These are phyloP conservation scores for Biscogniauxia mediterranea DNA, from an alignment of 2,329 filamentous ascomycete genomes.

Conservation along the genomic window DNA sequence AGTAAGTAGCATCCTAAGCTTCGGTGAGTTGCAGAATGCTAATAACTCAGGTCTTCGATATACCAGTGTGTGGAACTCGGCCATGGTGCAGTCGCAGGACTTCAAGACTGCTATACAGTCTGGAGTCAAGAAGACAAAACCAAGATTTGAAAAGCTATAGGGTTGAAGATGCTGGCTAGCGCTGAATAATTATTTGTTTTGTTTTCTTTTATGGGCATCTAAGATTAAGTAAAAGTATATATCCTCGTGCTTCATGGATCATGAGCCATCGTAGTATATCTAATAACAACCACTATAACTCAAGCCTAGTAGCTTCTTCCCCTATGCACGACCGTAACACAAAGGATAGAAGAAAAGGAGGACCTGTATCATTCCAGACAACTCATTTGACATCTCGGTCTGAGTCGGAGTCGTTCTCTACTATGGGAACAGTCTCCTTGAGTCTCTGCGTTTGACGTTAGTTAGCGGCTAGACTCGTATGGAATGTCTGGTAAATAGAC, in stretches of 20 bases:
- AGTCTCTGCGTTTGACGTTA: conserved; percentile 38
- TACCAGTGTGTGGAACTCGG: conserved; percentile 84
- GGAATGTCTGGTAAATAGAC: conserved; percentile 1
- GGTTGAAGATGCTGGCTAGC: neutral
- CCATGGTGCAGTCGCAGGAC: conserved; percentile 78
- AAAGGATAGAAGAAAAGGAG: neutral
- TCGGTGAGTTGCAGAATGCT: conserved; percentile 12
- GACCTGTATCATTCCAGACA: neutral
- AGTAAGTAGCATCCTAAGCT: conserved; percentile 47
- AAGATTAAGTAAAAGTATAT: neutral
- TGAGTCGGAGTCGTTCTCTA: conserved; percentile 51
- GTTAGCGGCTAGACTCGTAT: conserved; percentile 15
- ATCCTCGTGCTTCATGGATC: neutral
- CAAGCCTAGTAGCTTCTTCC: too few relatives aligned
- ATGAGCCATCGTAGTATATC: neutral
- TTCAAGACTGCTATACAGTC: conserved; percentile 71
- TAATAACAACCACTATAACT: neutral
- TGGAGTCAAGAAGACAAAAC: conserved; percentile 73
- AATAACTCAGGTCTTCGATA: conserved; percentile 62
- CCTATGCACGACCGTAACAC: neutral
- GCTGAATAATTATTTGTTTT: neutral
- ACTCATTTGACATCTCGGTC: conserved; percentile 37
- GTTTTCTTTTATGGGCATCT: neutral
- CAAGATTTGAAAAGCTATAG: conserved; percentile 82
- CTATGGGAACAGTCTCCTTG: conserved; percentile 50